Conservation (phyloP, 805 yeast species). For the Candida bentonensis region DNA sequence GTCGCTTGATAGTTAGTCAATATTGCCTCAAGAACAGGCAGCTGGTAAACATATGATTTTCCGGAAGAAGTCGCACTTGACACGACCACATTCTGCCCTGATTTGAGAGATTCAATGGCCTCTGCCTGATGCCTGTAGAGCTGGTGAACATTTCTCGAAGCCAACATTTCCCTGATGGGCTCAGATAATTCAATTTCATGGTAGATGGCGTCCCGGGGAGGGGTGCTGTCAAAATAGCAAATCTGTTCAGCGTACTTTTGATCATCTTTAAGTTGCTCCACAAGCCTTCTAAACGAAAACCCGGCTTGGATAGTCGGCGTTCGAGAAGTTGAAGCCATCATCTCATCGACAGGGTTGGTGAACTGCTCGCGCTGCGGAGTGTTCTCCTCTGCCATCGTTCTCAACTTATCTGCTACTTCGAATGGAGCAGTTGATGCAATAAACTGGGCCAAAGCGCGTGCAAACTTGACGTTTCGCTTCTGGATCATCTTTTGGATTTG, state of each 20-base stretch:
- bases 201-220: constrained; percentile 7
- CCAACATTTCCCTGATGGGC: constrained; percentile 29
- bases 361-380: neutral
- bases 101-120: constrained; percentile 43
- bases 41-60: constrained; percentile 81
- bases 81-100: constrained; percentile 58
- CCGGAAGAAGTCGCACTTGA: constrained; percentile 97
- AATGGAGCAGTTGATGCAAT: neutral
- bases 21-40: constrained; percentile 50
- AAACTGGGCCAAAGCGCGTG: constrained; percentile 6
- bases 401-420: constrained; percentile 3
- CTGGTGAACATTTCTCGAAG: constrained; percentile 31
- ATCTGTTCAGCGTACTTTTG: constrained; percentile 42
- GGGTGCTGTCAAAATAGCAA: constrained; percentile 55
- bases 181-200: constrained; percentile 12
- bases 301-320: neutral
- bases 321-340: neutral
- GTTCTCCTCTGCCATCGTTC: neutral
- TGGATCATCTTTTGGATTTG: constrained; percentile 6
- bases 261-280: constrained; percentile 2
- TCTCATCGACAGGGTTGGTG: neutral
- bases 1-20: constrained; percentile 26
- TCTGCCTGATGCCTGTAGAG: constrained; percentile 74
- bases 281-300: constrained; percentile 1
- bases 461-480: constrained; percentile 9